Base-by-base conservation (phyloP, 768 basidiomycete species). In the Hericium coralloides region DNA sequence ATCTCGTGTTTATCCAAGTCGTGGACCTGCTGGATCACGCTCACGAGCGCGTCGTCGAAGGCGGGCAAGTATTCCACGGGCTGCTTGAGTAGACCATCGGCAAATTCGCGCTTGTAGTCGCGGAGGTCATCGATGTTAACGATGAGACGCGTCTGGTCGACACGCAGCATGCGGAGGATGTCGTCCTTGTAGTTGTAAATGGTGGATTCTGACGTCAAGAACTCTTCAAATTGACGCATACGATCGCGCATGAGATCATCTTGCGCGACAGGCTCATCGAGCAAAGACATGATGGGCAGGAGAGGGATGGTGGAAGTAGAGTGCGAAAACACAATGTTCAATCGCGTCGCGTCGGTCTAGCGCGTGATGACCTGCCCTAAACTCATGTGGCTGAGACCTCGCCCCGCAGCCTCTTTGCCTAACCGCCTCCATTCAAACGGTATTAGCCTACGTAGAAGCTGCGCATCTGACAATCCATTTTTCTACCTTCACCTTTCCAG, bases 41-140 rank as follows among this genome's bases (percentile, higher is more conserved):
- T 84, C 10, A 74, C 66, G 12, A 98, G 79, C 38, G 93, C 97
- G 37, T 83, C 81, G 56, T 99, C 94, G 59, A 97, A 87, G 3
- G 95, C 94, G 18, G 92, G 88, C 18, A 95, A 78, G 68, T 81
- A 95, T 23, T 90, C 87, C 9, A 83, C 80, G 1, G 97, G 97
- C 38, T 92, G 82, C 68, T 91, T 92, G 55, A 99, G 79, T 23
- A 98, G 77, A 0, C 94, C 92, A 64, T 93, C 87, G 5, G 91
- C 86, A 56, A 84, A 89, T 60, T 91, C 85, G 67, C 94, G 84
- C 69, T 90, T 83, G 70, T 92, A 91, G 72, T 92, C 92, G 73
- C 95, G 87, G 65, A 98, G 74, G 73, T 98, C 93, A 70, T 98
- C 95, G 64, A 98, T 80, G 71, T 97, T 98, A 69, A 99, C 83